Base-by-base conservation (phyloP, 1,284 basidiomycete genomes). In the Porogramme epimiltina region DNA sequence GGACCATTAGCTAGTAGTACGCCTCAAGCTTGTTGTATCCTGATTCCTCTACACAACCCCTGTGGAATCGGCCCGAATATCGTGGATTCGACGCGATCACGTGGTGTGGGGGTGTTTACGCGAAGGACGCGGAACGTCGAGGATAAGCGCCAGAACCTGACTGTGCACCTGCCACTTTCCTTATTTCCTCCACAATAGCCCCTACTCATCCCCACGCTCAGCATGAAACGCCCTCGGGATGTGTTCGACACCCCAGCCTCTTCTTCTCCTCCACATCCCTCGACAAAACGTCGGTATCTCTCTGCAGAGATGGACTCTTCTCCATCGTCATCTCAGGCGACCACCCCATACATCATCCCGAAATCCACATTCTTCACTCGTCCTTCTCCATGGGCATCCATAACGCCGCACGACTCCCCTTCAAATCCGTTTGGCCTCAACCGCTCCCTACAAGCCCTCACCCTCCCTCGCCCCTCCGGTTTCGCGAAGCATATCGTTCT, bases 401-500 rank as follows among this genome's bases (percentile, higher is more conserved):
- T 67, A 28, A 56, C 67, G 3, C 73, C 73, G 2, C 68, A 68
- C 4, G 73, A 74, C 61, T 74, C 73, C 0, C 73, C 73, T 1
- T 66, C 68, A 2, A 74, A 74, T 53, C 73, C 73, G 1, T 70
- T 74, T 42, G 70, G 72, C 18, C 64, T 71, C 52, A 68, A 69
- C 40, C 62, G 68, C 36, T 52, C 59, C 22, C 54, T 68, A 9
- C 47, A 58, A 19, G 70, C 70, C 55, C 76, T 70, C 24, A 59
- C 62, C 1, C 64, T 69, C 1, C 86, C 86, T 1, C 69, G 72
- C 4, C 63, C 75, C 0, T 78, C 78, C 1, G 68, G 71, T 3
- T 77, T 74, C 58, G 69, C 68, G 3, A 78, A 80, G 48, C 86
- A 89, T 57, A 72, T 87, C 25, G 72, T 83, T 1, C 73, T 89